Evolutionary conservation across 73 alveolate genomes (phyloP), one percentile per base, ranked within the genome.

Genomic region (Stentor roeselii): DNA sequence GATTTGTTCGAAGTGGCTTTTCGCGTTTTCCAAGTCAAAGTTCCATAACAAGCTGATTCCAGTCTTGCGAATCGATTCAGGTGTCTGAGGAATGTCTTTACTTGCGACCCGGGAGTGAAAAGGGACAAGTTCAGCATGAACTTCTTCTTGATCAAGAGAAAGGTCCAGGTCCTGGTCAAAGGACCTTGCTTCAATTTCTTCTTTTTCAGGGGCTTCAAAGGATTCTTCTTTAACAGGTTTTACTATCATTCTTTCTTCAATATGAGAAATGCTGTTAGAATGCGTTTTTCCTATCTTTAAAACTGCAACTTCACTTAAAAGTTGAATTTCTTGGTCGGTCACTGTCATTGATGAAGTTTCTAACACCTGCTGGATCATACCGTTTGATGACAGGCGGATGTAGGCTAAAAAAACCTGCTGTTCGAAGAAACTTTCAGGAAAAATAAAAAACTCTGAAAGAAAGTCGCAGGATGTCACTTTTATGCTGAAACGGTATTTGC

Each of bases 1-100:
- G 42, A 83, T 15, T 80, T 37, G 3, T 1, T n/a, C 60, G 75
- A 89, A 89, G 78, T 61, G 78, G 59, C 42, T 58, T n/a, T 40
- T 34, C 15, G 94, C 92, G 27, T 78, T 3, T 3, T 74, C 30
- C 31, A 89, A 82, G 36, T 89, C 74, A 76, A 89, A 86, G 75
- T 89, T 89, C 89, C 94, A 89, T n/a, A 83, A 59, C 21, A 42
- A 35, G 39, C 78, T 86, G 3, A 89, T 78, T 27, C 90, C 94
- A 39, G 34, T 40, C 14, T 37, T n/a, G 14, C 74, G 32, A 36
- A 76, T 39, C 15, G 11, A n/a, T 27, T 76, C 74, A 36, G 34
- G 76, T 1, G 36, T 41, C 39, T n/a, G 84, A 3, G 59, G 37
- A 14, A 30, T 36, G 6, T 61, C 82, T 14, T 35, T 35, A 11